Conservation (phyloP, 2,329 filamentous ascomycete genomes). For the Falciphora oryzae region DNA sequence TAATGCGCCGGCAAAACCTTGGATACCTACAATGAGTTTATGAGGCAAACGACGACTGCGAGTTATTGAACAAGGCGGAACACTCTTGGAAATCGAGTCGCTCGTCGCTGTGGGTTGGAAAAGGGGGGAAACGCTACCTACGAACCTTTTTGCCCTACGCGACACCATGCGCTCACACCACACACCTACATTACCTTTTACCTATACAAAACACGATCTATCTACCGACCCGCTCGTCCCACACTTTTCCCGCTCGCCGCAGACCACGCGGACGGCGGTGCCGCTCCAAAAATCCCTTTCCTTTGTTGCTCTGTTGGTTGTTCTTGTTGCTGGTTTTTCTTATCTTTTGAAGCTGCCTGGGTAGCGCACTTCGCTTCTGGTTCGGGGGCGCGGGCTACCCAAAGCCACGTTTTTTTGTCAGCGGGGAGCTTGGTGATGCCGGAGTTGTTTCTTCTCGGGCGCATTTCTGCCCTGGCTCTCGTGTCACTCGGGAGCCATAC, state of each 20-base stretch:
- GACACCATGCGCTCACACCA: no score
- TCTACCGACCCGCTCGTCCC: no score
- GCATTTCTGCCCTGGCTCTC: neutral
- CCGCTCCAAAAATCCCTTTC: neutral
- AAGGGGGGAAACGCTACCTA: no score
- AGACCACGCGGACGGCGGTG: neutral
- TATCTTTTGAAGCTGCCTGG: neutral
- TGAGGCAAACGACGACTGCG: neutral
- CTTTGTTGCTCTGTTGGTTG: neutral
- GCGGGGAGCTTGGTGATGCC: neutral
- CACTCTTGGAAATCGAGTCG: neutral
- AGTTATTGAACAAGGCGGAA: neutral
- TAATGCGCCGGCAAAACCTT: neutral
- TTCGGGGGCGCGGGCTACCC: neutral
- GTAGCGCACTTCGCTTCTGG: neutral
- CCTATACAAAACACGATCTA: no score
- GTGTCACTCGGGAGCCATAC: neutral
- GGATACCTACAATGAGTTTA: conserved; percentile 1
- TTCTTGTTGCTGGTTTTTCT: no score
- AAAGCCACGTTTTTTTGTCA: neutral
- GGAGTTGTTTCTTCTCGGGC: neutral
- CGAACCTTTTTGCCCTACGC: no score
- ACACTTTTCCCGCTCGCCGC: neutral
- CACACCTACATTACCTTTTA: no score
- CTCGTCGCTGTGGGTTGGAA: neutral